Base-by-base conservation (phyloP, 2,329 filamentous ascomycete genomes). In the Penicillium paneum region DNA sequence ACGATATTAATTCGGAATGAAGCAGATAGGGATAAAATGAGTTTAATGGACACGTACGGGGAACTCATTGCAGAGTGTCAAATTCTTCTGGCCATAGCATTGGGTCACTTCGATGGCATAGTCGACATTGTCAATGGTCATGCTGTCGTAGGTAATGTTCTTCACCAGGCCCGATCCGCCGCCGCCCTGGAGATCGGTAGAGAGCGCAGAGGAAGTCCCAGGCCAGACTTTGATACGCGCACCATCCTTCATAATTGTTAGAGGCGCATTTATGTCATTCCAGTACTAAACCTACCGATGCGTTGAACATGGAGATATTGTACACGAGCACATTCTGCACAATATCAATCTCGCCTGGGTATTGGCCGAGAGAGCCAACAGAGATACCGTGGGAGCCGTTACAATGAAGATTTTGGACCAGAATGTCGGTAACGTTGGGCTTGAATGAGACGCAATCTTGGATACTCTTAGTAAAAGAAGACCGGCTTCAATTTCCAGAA, bases 201-300 rank as follows among this genome's bases (percentile, higher is more conserved):
- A 82, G 4, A 87, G 72, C 0, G 79, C 78, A 2, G 81, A 78
- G 4, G 77, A 63, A 17, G 79, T 64, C 32, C 84, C 84, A 0
- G 86, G 85, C 87, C 86, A 90, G 52, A 89, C 86, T 71, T 90
- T 90, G 74, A 90, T 89, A 55, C 87, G 83, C 0, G 86, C 87
- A 29, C 84, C 86, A 59, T 88, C 83, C 49, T 81, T 75, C 3
- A 17, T 21, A 26, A 8, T 66, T 67, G 54, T 77, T 74, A 62
- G 71, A 67, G n/a, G 31, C 71, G 73, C 68, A 50, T 55, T 64
- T 56, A 72, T 60, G 56, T 73, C 71, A 60, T 70, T 66, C 40
- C 64, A 63, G 54, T 5, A 55, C 8, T 28, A 5, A 10, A 52
- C 66, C 29, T 54, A 71, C 69, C 19, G 68, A 71, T 26, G 82